Conservation (phyloP, 2,329 filamentous ascomycete genomes). For the Neopestalotiopsis sp. region DNA sequence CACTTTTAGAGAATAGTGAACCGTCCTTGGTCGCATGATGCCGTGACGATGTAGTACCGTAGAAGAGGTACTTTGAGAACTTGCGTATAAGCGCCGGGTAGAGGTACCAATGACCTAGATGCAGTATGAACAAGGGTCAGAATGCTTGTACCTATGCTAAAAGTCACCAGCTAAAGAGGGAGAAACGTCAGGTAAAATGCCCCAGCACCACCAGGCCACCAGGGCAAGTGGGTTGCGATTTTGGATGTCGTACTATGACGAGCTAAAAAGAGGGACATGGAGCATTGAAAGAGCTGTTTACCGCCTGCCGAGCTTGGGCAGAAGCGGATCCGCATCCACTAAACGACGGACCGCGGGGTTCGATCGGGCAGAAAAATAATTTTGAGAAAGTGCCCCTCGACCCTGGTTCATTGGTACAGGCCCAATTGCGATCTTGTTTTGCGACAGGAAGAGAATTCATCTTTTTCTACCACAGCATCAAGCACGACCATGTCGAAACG, state of each 20-base stretch:
- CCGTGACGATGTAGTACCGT: too few species aligned
- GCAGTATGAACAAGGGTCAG: too few species aligned
- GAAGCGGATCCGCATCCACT: conserved; percentile 5
- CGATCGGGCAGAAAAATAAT: conserved; percentile 25
- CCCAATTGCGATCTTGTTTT: neutral
- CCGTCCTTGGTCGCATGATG: too few species aligned
- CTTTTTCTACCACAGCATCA: conserved; percentile 15
- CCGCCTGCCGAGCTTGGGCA: neutral
- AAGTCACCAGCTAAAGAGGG: too few species aligned
- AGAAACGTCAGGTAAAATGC: too few species aligned
- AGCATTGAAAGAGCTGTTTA: conserved; percentile 16
- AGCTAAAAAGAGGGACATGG: neutral
- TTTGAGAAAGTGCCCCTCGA: conserved; percentile 8
- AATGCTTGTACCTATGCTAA: too few species aligned
- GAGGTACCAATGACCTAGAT: too few species aligned
- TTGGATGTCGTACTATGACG: neutral
- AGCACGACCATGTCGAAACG: conserved; percentile 63
- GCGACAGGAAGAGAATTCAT: conserved; percentile 19
- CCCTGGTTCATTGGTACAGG: neutral
- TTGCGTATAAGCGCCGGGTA: too few species aligned
- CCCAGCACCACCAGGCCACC: too few species aligned
- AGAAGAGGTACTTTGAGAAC: too few species aligned
- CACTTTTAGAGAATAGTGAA: too few species aligned
- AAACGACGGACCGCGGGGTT: conserved; percentile 25
- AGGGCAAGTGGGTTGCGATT: too few species aligned